These are phyloP conservation scores for Hypericum perforatum DNA, from an alignment of 345 rosid genomes.

Conservation along the genomic window DNA sequence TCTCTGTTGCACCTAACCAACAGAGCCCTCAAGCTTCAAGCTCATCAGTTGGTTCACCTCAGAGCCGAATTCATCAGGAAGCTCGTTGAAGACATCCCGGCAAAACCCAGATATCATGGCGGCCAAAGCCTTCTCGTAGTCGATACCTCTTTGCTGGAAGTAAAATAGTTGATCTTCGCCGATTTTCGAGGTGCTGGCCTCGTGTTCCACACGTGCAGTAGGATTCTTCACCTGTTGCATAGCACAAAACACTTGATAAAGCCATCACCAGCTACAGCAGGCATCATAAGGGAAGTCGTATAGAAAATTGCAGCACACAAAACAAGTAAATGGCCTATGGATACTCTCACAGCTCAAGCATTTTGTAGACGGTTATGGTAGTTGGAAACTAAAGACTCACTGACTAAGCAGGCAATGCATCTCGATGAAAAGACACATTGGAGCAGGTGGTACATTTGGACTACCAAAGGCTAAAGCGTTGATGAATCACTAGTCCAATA, in stretches of 20 bases:
- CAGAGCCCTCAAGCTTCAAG: constrained; percentile 90
- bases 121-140: constrained; percentile 92
- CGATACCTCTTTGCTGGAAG: constrained; percentile 95
- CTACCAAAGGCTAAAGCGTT: too few species aligned
- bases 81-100: constrained; percentile 78
- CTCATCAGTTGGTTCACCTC: constrained; percentile 93
- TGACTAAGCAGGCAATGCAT: too few species aligned
- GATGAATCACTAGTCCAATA: too few species aligned
- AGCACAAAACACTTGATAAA: neutral
- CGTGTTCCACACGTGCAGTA: constrained; percentile 81
- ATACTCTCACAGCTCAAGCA: too few species aligned
- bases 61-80: constrained; percentile 83
- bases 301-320: too few species aligned
- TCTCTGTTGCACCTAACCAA: constrained; percentile 37
- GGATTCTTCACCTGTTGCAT: constrained; percentile 68
- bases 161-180: constrained; percentile 92
- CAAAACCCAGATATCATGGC: constrained; percentile 95
- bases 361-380: too few species aligned
- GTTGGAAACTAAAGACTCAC: too few species aligned
- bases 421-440: too few species aligned
- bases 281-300: too few species aligned
- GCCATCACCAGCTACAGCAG: too few species aligned
- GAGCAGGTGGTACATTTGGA: too few species aligned
- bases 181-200: constrained; percentile 93
- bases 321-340: too few species aligned